These are phyloP conservation scores for Linum lewisii DNA, from an alignment of 345 rosid genomes.

Conservation along the genomic window DNA sequence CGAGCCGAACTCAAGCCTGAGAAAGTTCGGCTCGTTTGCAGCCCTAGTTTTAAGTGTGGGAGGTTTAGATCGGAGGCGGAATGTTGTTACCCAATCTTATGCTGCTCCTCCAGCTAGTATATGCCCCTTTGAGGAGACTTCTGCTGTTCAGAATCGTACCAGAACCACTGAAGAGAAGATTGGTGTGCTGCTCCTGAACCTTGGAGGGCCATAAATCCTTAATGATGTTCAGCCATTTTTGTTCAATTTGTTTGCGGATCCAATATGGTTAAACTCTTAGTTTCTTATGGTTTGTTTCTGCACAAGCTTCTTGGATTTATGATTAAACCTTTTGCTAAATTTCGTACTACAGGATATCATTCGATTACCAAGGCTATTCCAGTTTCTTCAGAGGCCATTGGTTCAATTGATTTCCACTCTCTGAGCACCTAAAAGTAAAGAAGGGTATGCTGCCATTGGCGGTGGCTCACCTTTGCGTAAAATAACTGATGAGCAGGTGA, in stretches of 20 bases:
- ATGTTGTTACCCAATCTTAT: slow-evolving; percentile 25
- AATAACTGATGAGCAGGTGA: slow-evolving; percentile 77
- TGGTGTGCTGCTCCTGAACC: slow-evolving; percentile 79
- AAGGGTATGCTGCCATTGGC: slow-evolving; percentile 97
- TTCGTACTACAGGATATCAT: slow-evolving; percentile 63
- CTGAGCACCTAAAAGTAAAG: slow-evolving; percentile 84
- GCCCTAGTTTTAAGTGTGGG: neutral
- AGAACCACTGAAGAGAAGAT: slow-evolving; percentile 47
- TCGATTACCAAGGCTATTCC: slow-evolving; percentile 74
- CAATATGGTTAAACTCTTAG: slow-evolving; percentile 30
- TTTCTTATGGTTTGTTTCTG: neutral
- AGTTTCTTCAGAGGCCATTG: slow-evolving; percentile 67
- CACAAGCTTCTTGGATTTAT: neutral
- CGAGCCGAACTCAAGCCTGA: too few species aligned
- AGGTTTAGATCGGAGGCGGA: slow-evolving; percentile 25
- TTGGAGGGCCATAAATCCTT: slow-evolving; percentile 88
- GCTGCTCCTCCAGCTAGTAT: slow-evolving; percentile 27
- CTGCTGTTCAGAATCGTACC: slow-evolving; percentile 19
- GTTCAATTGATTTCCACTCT: slow-evolving; percentile 72
- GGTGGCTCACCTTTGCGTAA: slow-evolving; percentile 89
- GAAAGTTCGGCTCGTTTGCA: too few species aligned
- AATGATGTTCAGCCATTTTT: slow-evolving; percentile 79
- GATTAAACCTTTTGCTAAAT: neutral
- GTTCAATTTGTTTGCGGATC: slow-evolving; percentile 90
- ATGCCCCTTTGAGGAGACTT: slow-evolving; percentile 20